A percentile compares a stretch with the other conserved stretches of the same genome.
Evolutionary conservation across 208 protist species (phyloP).

Genomic region (Porcisia hertigi): DNA sequence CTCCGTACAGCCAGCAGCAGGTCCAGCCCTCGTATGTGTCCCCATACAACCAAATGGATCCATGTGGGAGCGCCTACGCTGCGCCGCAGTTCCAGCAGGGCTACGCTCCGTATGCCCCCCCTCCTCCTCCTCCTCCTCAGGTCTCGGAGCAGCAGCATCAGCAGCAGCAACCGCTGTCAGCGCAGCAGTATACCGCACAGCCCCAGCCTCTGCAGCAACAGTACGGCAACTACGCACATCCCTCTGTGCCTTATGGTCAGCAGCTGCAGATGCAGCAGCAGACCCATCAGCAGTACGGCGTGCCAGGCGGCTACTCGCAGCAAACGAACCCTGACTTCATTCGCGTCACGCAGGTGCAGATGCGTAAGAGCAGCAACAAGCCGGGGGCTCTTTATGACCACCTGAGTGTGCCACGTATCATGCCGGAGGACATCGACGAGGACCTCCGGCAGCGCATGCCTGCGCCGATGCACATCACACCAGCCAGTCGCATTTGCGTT

Average conservation of each 20-base stretch:
- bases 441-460: constrained; percentile 43
- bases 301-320: constrained; percentile 1
- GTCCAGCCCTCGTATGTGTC: constrained; percentile 18
- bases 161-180: constrained; percentile 23
- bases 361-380: constrained; percentile 24
- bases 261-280: constrained; percentile 30
- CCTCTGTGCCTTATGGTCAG: background rate
- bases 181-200: constrained; percentile 15
- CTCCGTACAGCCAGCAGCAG: constrained; percentile 14
- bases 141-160: constrained; percentile 1
- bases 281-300: background rate
- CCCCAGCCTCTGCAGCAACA: background rate
- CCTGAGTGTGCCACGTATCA: constrained; percentile 71
- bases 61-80: constrained; percentile 19
- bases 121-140: background rate
- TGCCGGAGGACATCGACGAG: constrained; percentile 58
- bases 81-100: constrained; percentile 5
- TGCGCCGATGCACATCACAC: constrained; percentile 49
- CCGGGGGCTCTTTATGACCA: constrained; percentile 44
- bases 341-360: constrained; percentile 25
- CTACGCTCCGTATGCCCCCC: constrained; percentile 3
- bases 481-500: constrained; percentile 48
- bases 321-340: constrained; percentile 27
- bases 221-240: background rate
- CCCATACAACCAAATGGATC: constrained; percentile 12